A percentile compares a stretch with the other conserved stretches of the same genome.
Conservation (phyloP, 108 stramenopile genomes). For the Licmophora abbreviata region DNA sequence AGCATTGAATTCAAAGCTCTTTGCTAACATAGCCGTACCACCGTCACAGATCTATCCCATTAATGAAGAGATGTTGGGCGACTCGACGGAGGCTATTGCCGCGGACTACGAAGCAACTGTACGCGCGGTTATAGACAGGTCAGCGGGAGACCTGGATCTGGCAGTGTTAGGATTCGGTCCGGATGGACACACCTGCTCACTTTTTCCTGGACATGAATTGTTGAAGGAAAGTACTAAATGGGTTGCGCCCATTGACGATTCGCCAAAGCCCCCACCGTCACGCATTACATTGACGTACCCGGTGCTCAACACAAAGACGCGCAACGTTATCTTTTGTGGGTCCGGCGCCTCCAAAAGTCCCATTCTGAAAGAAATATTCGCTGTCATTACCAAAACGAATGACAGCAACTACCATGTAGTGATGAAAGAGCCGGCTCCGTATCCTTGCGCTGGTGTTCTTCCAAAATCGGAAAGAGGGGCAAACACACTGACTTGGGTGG, state of each 20-base stretch:
- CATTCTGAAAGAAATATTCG: constrained; percentile 47
- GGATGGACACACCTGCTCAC: constrained; percentile 94
- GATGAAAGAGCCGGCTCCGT: constrained; percentile 46
- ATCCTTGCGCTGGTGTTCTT: constrained; percentile 67
- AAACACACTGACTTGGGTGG: constrained; percentile 55
- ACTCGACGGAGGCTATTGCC: constrained; percentile 38
- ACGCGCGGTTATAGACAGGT: constrained; percentile 17
- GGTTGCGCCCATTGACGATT: constrained; percentile 86
- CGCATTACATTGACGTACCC: constrained; percentile 91
- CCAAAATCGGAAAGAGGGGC: constrained; percentile 21
- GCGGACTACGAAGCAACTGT: constrained; percentile 44
- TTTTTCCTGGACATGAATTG: constrained; percentile 88
- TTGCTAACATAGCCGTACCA: constrained; percentile 43
- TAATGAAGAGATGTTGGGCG: constrained; percentile 29
- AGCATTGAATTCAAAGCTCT: constrained; percentile 37
- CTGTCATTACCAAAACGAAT: background rate
- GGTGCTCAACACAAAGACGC: constrained; percentile 55
- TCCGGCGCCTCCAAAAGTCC: constrained; percentile 65
- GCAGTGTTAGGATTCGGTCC: constrained; percentile 94
- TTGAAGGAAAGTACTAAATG: constrained; percentile 41
- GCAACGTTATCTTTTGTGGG: constrained; percentile 73
- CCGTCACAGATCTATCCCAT: constrained; percentile 63
- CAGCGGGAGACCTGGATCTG: constrained; percentile 63
- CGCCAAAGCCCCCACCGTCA: constrained; percentile 90
- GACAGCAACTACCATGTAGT: constrained; percentile 8